Base-by-base conservation (phyloP, 2,329 filamentous ascomycete species). In the Leptographium procerum region DNA sequence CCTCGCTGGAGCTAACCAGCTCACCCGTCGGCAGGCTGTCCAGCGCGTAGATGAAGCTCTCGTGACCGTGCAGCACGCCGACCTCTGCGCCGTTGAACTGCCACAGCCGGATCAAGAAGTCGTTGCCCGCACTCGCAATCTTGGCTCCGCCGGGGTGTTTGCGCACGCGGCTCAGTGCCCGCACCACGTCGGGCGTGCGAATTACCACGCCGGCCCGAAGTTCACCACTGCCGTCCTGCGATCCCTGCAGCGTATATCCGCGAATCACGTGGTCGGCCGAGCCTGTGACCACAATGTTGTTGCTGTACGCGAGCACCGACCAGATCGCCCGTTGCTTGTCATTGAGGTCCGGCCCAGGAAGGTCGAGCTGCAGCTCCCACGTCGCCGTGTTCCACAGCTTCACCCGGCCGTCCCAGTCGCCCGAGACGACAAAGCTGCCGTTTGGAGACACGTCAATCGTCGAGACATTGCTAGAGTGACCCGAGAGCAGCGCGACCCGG, bases 61-160 rank as follows among this genome's bases (percentile, higher is more conserved):
- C 91, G 66, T 99, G 95, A 0, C 92, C 94, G 60, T 86, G 82
- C 3, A 99, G 77, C 69, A 91, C 85, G 11, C 81, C 86, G 13
- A 96, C 77, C 60, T 89, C 81, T 55, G 86, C 77, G 0, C 94
- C 94, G 57, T 87, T 82, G 29, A 95, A 68, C 40, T 86, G 94
- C 88, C 91, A 99, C 5, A 97, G 72, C 52, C 91, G 83, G 61
- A 99, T 88, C 24, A 91, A 77, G 31, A 90, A 89, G 68, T 99
- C 94, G 67, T 97, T 99, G 65, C 90, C 89, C 19, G 94, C 91
- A 50, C 91, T 95, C 52, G 91, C 94, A 69, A 99, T 91, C n/a
- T 95, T 86, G 22, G 91, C 92, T 14, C 89, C 88, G 26, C 86
- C 91, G 19, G 86, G 79, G 68, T 96, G 89, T 29, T 82, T 82